Conservation (phyloP, 495 filamentous ascomycete genomes). For the Pyronema omphalodes region DNA sequence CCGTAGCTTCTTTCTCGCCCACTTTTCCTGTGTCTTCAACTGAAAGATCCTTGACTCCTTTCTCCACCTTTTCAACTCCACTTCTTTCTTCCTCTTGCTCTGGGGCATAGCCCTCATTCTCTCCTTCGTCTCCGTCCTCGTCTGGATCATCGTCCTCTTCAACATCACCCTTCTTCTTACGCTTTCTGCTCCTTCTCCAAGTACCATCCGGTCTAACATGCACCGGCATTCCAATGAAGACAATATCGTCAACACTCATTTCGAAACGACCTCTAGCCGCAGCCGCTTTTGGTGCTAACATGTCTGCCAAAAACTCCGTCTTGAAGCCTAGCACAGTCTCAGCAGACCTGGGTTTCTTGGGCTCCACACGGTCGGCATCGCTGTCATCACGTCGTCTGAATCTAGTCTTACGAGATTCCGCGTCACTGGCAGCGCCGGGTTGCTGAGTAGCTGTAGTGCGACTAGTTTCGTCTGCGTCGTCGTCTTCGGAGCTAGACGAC, state of each 20-base stretch:
- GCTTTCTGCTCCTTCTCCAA: conserved; percentile 71
- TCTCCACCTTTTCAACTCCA: background rate
- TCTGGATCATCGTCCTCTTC: conserved; percentile 20
- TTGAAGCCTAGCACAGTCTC: conserved; percentile 57
- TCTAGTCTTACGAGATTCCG: conserved; percentile 9
- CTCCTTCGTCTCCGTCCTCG: conserved; percentile 9
- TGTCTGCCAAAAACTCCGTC: conserved; percentile 59
- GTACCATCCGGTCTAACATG: conserved; percentile 69
- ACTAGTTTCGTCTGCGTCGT: conserved; percentile 28
- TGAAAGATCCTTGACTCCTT: background rate
- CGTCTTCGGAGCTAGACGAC: conserved; percentile 10
- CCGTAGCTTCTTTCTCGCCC: background rate
- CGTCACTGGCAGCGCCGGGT: conserved; percentile 11
- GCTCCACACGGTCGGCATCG: conserved; percentile 28
- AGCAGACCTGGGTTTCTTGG: conserved; percentile 30
- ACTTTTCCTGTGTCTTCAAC: background rate
- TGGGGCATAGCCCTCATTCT: background rate
- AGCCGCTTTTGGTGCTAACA: conserved; percentile 60
- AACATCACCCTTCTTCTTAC: conserved; percentile 32
- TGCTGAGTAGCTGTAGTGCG: conserved; percentile 10
- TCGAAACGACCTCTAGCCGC: conserved; percentile 81
- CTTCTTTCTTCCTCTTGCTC: background rate
- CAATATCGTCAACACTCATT: conserved; percentile 62
- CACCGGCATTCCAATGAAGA: conserved; percentile 73
- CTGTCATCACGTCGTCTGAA: conserved; percentile 7